These are phyloP conservation scores for Linderniella brevidens DNA, from an alignment of 257 asterid species.

Conservation along the genomic window DNA sequence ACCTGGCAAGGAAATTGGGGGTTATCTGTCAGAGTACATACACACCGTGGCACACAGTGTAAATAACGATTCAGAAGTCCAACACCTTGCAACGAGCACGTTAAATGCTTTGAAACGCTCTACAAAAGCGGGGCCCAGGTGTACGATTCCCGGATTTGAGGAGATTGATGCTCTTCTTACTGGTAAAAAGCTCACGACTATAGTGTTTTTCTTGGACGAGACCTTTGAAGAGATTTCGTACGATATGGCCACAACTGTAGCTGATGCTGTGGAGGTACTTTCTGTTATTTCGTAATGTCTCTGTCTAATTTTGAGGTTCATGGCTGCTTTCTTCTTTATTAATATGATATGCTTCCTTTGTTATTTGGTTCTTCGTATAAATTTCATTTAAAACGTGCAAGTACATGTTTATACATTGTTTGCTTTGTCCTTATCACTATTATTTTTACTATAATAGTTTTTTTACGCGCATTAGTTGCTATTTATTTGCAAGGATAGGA, in stretches of 20 bases:
- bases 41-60: slow-evolving; percentile 60
- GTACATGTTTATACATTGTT: too few species aligned
- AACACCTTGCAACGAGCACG: slow-evolving; percentile 65
- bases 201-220: slow-evolving; percentile 94
- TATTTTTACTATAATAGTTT: too few species aligned
- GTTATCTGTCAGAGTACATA: slow-evolving; percentile 69
- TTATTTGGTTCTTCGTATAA: too few species aligned
- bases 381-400: too few species aligned
- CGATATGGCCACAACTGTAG: slow-evolving; percentile 92
- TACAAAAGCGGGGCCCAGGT: slow-evolving; percentile 93
- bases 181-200: slow-evolving; percentile 86
- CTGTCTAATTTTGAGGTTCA: too few species aligned
- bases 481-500: too few species aligned
- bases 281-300: slow-evolving; percentile 6
- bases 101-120: slow-evolving; percentile 80
- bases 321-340: too few species aligned
- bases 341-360: too few species aligned
- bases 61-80: slow-evolving; percentile 64
- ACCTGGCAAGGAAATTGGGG: slow-evolving; percentile 93
- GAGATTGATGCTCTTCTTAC: slow-evolving; percentile 92
- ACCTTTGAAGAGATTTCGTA: slow-evolving; percentile 95
- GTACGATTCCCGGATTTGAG: slow-evolving; percentile 75
- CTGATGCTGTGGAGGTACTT: slow-evolving; percentile 94
- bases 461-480: too few species aligned
- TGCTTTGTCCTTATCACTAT: too few species aligned